phyloP scores from a whole-genome alignment of 176 grass and related monocot genomes.

The Urochloa ruziziensis region DNA sequence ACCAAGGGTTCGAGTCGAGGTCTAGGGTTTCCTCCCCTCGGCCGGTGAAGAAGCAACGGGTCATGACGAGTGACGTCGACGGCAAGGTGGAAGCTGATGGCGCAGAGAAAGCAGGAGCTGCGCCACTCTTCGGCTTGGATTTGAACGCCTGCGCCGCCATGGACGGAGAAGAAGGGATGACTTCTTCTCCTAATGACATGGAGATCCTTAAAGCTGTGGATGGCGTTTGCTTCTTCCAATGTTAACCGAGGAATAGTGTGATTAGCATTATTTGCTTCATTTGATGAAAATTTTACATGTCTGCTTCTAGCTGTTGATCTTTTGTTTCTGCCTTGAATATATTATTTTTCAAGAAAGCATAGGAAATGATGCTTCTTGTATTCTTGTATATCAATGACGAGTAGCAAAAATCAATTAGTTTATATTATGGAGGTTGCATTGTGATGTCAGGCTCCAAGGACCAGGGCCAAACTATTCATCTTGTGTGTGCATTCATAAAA shows the following conservation, averaged over 20 bases:
- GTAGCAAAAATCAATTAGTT: background rate
- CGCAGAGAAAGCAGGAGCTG: background rate
- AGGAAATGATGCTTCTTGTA: background rate
- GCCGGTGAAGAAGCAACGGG: slow-evolving; percentile 19
- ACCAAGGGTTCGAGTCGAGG: background rate
- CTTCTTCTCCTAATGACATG: slow-evolving; percentile 1
- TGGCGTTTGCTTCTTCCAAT: slow-evolving; percentile 45
- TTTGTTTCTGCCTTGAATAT: background rate
- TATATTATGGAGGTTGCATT: background rate
- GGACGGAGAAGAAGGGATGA: background rate
- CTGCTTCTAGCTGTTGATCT: background rate
- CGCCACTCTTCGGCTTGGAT: slow-evolving; percentile 48
- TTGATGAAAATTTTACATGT: background rate
- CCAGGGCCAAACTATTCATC: background rate
- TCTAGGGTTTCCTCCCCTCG: slow-evolving; percentile 36
- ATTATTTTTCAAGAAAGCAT: background rate
- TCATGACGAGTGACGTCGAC: background rate
- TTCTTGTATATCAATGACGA: background rate
- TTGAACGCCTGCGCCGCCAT: slow-evolving; percentile 25
- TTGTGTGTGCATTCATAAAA: background rate
- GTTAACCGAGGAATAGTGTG: slow-evolving; percentile 6
- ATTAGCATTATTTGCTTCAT: background rate
- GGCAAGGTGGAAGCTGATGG: slow-evolving; percentile 12
- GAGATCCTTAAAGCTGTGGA: slow-evolving; percentile 43
- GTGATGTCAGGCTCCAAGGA: background rate